Conservation (phyloP, 257 asterid species). For the Haberlea rhodopensis region DNA sequence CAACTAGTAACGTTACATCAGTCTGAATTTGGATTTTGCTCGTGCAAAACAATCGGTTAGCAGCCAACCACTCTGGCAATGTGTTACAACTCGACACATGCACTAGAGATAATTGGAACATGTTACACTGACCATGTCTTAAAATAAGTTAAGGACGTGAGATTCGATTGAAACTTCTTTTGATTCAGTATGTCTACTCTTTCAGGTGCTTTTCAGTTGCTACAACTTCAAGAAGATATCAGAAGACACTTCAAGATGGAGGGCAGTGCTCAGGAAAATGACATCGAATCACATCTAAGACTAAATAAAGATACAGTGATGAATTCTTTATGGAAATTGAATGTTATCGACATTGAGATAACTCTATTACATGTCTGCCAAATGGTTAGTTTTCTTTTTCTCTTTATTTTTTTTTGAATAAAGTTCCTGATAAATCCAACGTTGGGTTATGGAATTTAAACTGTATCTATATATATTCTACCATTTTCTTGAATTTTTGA, state of each 20-base stretch:
- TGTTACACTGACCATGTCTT: no score
- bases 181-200: not conserved
- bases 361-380: constrained; percentile 85
- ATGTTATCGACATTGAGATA: constrained; percentile 84
- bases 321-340: constrained; percentile 79
- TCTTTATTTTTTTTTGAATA: no score
- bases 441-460: not conserved
- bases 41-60: no score
- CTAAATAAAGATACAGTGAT: constrained; percentile 66
- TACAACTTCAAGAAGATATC: constrained; percentile 83
- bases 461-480: not conserved
- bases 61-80: no score
- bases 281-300: no score
- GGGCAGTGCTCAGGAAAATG: constrained; percentile 55
- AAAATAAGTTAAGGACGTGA: no score
- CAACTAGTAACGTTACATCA: no score
- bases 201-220: constrained; percentile 90
- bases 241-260: constrained; percentile 63
- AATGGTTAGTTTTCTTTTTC: constrained; percentile 54
- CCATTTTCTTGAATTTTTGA: not conserved
- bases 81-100: no score
- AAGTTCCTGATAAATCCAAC: no score
- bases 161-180: no score
- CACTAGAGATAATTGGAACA: no score
- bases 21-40: no score